phyloP scores from a whole-genome alignment of 345 rosid species.

The Euphorbia tirucalli region DNA sequence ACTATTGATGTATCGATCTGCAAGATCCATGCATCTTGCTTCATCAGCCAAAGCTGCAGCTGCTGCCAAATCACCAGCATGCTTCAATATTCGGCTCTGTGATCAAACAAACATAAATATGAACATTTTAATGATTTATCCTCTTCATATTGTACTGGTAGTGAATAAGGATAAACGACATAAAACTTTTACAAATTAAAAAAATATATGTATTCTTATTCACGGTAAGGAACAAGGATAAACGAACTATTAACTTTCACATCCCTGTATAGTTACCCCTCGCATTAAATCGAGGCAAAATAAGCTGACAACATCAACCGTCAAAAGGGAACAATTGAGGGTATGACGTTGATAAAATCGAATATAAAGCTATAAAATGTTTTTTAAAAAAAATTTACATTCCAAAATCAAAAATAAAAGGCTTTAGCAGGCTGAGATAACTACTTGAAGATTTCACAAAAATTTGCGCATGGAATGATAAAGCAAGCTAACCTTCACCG shows the following conservation, averaged over 20 bases:
- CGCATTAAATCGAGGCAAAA: not conserved
- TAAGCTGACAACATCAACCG: not conserved
- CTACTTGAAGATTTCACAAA: not conserved
- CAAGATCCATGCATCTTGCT: slow-evolving; percentile 99
- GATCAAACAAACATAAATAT: slow-evolving; percentile 16
- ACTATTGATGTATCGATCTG: slow-evolving; percentile 92
- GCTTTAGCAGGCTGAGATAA: not conserved
- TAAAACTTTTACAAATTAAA: no score
- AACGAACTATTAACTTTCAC: not conserved
- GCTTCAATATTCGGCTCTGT: slow-evolving; percentile 97
- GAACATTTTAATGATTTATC: not conserved
- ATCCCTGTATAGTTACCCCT: not conserved
- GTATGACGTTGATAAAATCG: not conserved
- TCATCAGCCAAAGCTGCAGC: slow-evolving; percentile 98
- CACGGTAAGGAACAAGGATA: not conserved
- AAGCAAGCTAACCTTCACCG: slow-evolving; percentile 66
- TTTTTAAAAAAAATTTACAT: not conserved
- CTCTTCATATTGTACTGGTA: not conserved
- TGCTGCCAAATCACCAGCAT: slow-evolving; percentile 87
- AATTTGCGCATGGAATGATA: not conserved
- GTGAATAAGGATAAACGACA: not conserved
- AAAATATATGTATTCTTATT: no score
- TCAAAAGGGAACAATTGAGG: not conserved
- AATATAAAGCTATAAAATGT: not conserved
- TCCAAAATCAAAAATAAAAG: not conserved